A percentile compares a stretch with the other conserved stretches of the same genome.
Conservation (phyloP, 768 basidiomycete genomes). For the Kwoniella sp. region DNA sequence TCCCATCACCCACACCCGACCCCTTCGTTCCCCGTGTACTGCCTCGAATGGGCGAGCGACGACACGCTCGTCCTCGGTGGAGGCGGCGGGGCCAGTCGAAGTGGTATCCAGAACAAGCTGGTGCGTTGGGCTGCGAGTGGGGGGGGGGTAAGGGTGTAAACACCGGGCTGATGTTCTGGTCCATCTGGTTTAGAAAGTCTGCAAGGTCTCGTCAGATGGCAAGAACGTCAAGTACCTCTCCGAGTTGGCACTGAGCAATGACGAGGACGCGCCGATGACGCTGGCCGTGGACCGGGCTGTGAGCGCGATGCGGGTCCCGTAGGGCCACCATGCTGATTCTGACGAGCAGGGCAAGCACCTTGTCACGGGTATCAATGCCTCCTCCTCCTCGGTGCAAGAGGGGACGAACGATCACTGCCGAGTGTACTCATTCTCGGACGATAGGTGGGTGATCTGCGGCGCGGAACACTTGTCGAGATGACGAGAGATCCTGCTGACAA, state of each 20-base stretch:
- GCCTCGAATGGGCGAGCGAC: constrained; percentile 71
- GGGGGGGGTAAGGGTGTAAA: no score
- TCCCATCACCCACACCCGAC: constrained; percentile 73
- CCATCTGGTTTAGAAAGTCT: constrained; percentile 46
- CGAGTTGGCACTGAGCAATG: constrained; percentile 70
- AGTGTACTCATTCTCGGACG: constrained; percentile 53
- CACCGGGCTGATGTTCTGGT: no score
- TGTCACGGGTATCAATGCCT: constrained; percentile 83
- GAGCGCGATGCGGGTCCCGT: constrained; percentile 50
- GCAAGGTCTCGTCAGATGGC: constrained; percentile 44
- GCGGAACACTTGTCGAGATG: no score
- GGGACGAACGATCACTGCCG: constrained; percentile 84
- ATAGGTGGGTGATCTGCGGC: constrained; percentile 41
- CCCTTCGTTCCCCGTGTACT: constrained; percentile 81
- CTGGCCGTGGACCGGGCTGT: constrained; percentile 68
- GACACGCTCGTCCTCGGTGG: constrained; percentile 69
- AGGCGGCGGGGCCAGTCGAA: constrained; percentile 81
- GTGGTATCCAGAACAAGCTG: constrained; percentile 90
- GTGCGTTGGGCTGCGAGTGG: constrained; percentile 57
- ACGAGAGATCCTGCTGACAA: no score
- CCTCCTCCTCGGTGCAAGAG: constrained; percentile 59
- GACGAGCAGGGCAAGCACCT: constrained; percentile 53
- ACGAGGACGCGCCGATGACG: constrained; percentile 96
- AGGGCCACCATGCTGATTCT: neutral
- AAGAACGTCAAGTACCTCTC: constrained; percentile 28